Conservation (phyloP, 768 basidiomycete genomes). For the Tulasnella sp. region DNA sequence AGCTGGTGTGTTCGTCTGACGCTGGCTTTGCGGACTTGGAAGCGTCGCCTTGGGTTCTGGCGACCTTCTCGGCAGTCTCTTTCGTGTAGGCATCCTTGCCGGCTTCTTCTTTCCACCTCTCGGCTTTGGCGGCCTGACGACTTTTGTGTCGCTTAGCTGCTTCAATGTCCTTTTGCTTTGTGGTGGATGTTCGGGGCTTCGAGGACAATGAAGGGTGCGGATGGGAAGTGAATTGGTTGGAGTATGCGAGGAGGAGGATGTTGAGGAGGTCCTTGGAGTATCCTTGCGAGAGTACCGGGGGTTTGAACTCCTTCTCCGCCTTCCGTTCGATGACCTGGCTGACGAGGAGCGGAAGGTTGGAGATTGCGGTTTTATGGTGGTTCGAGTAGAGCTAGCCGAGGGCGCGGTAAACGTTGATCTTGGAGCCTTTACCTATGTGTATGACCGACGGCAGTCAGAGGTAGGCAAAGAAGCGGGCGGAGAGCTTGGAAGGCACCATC, state of each 20-base stretch:
- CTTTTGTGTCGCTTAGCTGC: not conserved
- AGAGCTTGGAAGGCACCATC: conserved; percentile 31
- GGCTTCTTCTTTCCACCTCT: not conserved
- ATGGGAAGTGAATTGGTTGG: conserved; percentile 33
- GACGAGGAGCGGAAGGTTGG: conserved; percentile 44
- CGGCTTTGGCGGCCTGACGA: not conserved
- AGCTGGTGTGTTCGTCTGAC: conserved; percentile 15
- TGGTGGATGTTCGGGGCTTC: not conserved
- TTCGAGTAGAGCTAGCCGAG: conserved; percentile 60
- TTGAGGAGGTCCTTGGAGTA: conserved; percentile 71
- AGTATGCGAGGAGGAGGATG: conserved; percentile 47
- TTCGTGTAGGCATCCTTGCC: conserved; percentile 8
- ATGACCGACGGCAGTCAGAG: not conserved
- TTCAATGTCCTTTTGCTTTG: not conserved
- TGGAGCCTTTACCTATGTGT: conserved; percentile 34
- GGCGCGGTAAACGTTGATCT: conserved; percentile 44
- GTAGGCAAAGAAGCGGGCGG: not conserved
- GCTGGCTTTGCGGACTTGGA: conserved; percentile 9
- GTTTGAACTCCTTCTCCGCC: conserved; percentile 15
- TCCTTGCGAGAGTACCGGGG: conserved; percentile 35
- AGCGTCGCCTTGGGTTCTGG: not conserved
- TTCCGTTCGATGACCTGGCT: conserved; percentile 37
- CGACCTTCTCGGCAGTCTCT: conserved; percentile 15
- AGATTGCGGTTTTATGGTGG: conserved; percentile 58
- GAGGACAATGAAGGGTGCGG: conserved; percentile 8